Evolutionary conservation across 1,284 basidiomycete genomes (phyloP), one percentile per base, ranked within the genome.

Genomic region (Prillingera fragicola): DNA sequence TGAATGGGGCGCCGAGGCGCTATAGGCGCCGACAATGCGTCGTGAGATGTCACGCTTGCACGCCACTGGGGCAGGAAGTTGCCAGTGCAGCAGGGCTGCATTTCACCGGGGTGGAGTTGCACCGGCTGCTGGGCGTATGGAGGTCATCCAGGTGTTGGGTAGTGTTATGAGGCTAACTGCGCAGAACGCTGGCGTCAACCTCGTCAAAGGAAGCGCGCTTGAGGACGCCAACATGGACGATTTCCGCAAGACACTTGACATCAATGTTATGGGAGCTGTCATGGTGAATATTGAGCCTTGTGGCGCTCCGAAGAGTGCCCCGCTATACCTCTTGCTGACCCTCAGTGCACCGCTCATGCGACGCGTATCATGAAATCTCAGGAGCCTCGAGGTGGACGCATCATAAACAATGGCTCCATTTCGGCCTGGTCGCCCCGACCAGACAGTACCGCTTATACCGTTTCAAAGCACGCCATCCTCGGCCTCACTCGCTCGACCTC

Each of bases 401-500:
- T 90, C 56, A 83, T 89, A 69, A 89, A 88, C 72, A 87, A 88
- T 55, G 85, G 85, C 7, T 85, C 82, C 28, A 77, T 89, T 43
- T 80, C 84, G 1, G 84, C 85, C 0, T 78, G 83, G 51, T 74
- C 80, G 1, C 86, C 87, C 2, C 77, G 87, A 22, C 84, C 83
- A 2, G 50, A 58, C 41, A 51, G 80, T 0, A 73, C 74, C 5
- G 77, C 84, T 0, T 88, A 89, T 64, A 83, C 84, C 0, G 72
- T 79, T 29, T 82, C 84, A 6, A 89, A 89, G 65, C 85, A 89
- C 59, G 87, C 83, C 1, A 79, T 88, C 40, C 67, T 74, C 1
- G 87, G 87, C 0, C 67, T 89, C 12, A 87, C 86, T 4, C 84
- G 83, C 65, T 78, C 76, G 32, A 83, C 81, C 3, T 77, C 81